phyloP scores from a whole-genome alignment of 140 eudicot genomes.

The Anethum foeniculum region DNA sequence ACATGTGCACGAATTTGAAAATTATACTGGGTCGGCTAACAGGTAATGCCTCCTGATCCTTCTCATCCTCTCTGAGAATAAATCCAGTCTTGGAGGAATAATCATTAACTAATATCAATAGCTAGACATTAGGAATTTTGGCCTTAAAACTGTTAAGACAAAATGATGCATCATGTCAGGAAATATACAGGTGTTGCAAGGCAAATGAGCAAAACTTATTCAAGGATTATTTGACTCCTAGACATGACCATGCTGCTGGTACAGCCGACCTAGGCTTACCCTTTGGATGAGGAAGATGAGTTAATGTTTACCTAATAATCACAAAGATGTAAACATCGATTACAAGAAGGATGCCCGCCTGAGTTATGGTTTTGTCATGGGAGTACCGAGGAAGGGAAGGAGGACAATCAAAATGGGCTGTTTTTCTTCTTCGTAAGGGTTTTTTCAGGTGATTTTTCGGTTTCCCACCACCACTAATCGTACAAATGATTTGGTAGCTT shows the following conservation, averaged over 20 bases:
- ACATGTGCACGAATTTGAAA: neutral
- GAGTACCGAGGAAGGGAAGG: too few relatives aligned
- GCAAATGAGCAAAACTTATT: neutral
- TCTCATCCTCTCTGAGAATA: constrained; percentile 75
- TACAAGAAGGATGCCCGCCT: too few relatives aligned
- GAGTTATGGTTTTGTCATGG: too few relatives aligned
- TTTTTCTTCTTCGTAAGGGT: neutral
- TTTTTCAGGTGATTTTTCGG: neutral
- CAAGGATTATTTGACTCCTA: too few relatives aligned
- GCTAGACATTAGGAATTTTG: constrained; percentile 67
- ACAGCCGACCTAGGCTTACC: too few relatives aligned
- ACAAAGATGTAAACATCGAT: too few relatives aligned
- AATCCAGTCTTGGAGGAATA: constrained; percentile 69
- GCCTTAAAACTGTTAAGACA: constrained; percentile 40
- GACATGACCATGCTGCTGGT: too few relatives aligned
- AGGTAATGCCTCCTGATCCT: constrained; percentile 59
- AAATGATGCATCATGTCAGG: neutral
- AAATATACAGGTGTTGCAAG: neutral
- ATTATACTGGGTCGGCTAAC: constrained; percentile 16
- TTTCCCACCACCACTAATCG: neutral
- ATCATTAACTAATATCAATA: constrained; percentile 62
- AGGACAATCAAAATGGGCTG: neutral
- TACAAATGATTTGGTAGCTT: neutral
- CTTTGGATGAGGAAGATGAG: too few relatives aligned
- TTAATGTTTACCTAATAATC: too few relatives aligned